Evolutionary conservation across 2,329 filamentous ascomycete species (phyloP), one percentile per base, ranked within the genome.

Genomic region (Incumbomyces delicatus): DNA sequence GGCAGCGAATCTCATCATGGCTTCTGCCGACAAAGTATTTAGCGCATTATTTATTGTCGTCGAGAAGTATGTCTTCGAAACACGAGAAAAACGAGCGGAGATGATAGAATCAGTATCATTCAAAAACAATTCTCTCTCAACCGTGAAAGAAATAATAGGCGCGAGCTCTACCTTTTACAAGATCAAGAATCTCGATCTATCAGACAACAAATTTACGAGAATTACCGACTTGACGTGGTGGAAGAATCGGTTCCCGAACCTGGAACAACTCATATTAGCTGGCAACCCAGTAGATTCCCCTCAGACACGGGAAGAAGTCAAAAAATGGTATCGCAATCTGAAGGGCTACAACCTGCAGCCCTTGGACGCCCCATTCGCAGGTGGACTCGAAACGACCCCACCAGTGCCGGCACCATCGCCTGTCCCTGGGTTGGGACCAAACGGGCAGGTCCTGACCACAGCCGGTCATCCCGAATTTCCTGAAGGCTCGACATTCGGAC

Each of bases 41-140:
- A 86, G 85, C 44, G 90, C 86, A 1, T 73, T 96, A 51, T 94
- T 96, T 85, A 80, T 79, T 49, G 81, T 95, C 39, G 88, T 86
- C 62, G 81, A 94, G 44, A 71, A 78, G 50, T 76, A 83, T 14
- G 49, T 58, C 39, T 94, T 95, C 69, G 81, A 83, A 55, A 81
- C 76, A 2, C 61, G 76, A 11, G 73, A 82, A 50, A 81, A 83
- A 41, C 89, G 89, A 63, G 77, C 80, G 41, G 82, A 88, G 39
- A 83, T 83, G 3, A 83, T 98, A 41, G 72, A 83, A 53, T 90
- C 87, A 60, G 82, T 96, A 57, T 86, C 83, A 32, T 75, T 98
- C 11, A 81, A 84, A 14, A 78, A 80, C 62, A 96, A 96, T 65
- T 79, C 80, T 50, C 80, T 96, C 38, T 71, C 78, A 42, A 81